These are phyloP conservation scores for Porcisia hertigi DNA, from an alignment of 208 protist genomes.

Conservation along the genomic window DNA sequence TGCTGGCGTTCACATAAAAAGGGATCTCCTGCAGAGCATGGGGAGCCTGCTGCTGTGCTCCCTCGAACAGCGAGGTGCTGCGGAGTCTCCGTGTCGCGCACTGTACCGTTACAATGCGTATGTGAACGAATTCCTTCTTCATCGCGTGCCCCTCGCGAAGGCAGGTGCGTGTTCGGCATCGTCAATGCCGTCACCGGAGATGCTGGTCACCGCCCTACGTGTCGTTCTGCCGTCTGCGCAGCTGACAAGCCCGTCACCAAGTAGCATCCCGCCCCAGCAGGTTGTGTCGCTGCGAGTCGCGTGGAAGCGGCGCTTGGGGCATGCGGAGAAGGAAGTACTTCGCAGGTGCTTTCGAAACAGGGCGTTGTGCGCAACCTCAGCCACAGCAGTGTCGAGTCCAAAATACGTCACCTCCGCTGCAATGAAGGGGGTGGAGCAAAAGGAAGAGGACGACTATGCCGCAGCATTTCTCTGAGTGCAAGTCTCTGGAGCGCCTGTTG, in stretches of 20 bases:
- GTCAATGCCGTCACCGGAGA: background rate
- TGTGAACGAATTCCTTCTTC: constrained; percentile 22
- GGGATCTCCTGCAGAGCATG: constrained; percentile 11
- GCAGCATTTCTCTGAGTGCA: too few species aligned
- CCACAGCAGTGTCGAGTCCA: too few species aligned
- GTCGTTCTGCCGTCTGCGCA: constrained; percentile 21
- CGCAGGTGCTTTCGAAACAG: background rate
- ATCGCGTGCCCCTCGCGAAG: background rate
- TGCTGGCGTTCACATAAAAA: background rate
- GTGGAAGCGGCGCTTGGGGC: background rate
- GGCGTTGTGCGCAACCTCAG: too few species aligned
- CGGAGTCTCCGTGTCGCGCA: background rate
- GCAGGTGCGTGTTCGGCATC: background rate
- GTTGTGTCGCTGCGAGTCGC: background rate
- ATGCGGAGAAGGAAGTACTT: background rate
- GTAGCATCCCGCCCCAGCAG: constrained; percentile 7
- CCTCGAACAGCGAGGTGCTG: background rate
- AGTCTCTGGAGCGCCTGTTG: too few species aligned
- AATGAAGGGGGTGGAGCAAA: too few species aligned
- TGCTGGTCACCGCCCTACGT: background rate
- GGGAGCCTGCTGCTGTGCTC: constrained; percentile 20
- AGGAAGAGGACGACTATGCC: too few species aligned
- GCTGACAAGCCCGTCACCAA: background rate
- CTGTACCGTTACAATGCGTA: constrained; percentile 20
- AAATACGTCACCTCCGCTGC: too few species aligned